Base-by-base conservation (phyloP, 345 rosid species). In the Pistacia integerrima region DNA sequence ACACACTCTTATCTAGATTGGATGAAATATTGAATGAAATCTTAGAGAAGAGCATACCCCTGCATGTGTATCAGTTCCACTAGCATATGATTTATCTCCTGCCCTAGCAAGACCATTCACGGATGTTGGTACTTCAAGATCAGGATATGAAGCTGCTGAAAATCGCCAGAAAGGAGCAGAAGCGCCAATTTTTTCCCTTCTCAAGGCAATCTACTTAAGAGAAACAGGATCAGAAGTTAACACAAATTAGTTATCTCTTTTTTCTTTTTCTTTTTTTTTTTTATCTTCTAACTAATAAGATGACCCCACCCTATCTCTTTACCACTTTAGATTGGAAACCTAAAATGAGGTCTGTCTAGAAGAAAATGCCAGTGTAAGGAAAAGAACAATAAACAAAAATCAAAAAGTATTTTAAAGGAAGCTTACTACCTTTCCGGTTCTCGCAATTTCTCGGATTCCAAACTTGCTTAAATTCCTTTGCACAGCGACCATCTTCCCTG, bases 141-240 rank as follows among this genome's bases (percentile, higher is more conserved):
- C 99, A 72, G 98, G 99, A 87, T 95, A 95, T 44, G 99, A 92
- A 77, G 97, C 91, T 6, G 98, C 98, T 70, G 99, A 95, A 84
- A 95, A 95, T 79, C 96, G 86, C 97, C 99, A 95, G 82, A 95
- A 95, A 44, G 98, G 98, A 77, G 99, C 99, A 78, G 89, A 81
- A 64, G 87, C 98, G 11, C 98, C 99, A 92, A 91, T 76, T 81
- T 85, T 93, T 87, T 90, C 99, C 81, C 99, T 87, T 87, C 93
- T 90, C 85, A 95, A 71, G 33, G 99, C 98, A 85, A 93, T 93
- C 99, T 95, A 79, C 62, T 77, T 51, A 41, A 44, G 57, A 69
- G 65, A 73, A 82, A 71, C 5, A 59, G 66, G 56, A 18, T 46
- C 67, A 57, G 61, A 60, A 60, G 28, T 62, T 55, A 77, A 10